Evolutionary conservation across 176 grass and related monocot species (phyloP).

Genomic region (Alloteropsis semialata): DNA sequence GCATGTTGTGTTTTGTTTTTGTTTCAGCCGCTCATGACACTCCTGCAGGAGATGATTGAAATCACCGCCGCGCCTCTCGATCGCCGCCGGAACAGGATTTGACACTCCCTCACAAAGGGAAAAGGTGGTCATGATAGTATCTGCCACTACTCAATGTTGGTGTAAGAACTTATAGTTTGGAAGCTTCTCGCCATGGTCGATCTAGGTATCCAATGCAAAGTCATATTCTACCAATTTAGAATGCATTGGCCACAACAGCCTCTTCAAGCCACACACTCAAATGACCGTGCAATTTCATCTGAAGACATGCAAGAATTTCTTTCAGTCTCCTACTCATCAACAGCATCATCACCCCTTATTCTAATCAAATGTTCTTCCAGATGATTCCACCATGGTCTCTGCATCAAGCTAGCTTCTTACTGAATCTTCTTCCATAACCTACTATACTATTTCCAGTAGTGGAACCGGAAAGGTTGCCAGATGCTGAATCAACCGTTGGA

Average conservation of each 20-base stretch:
- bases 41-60: too few relatives aligned
- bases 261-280: too few relatives aligned
- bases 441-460: neutral
- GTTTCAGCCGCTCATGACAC: neutral
- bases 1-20: too few relatives aligned
- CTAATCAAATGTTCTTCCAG: neutral
- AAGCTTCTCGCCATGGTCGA: neutral
- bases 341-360: neutral
- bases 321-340: neutral
- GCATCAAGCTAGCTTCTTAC: neutral
- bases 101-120: neutral
- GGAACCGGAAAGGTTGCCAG: neutral
- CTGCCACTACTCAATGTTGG: neutral
- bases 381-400: neutral
- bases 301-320: too few relatives aligned
- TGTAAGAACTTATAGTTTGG: neutral
- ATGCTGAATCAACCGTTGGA: neutral
- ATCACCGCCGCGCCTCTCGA: too few relatives aligned
- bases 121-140: neutral
- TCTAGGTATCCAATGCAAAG: neutral
- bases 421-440: neutral
- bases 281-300: too few relatives aligned
- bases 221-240: too few relatives aligned
- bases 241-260: too few relatives aligned
- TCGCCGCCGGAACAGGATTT: too few relatives aligned